phyloP scores from a whole-genome alignment of 768 basidiomycete species.

The Kwoniella bestiolae region DNA sequence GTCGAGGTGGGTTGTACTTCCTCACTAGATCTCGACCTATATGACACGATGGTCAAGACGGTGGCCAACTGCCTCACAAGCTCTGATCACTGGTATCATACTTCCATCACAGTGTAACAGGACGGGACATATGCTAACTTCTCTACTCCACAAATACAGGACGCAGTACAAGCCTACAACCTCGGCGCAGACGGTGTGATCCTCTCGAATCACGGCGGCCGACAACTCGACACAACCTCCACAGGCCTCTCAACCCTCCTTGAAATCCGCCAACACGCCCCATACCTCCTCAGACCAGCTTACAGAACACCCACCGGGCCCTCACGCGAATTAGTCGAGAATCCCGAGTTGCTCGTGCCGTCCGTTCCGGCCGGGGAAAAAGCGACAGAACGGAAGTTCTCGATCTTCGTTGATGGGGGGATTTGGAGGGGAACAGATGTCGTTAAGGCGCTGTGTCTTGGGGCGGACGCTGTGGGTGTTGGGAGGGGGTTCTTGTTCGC shows the following conservation, averaged over 20 bases:
- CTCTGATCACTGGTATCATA: no score
- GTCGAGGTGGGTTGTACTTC: conserved; percentile 31
- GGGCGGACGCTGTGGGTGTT: conserved; percentile 54
- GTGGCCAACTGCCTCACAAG: no score
- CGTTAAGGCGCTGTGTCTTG: conserved; percentile 54
- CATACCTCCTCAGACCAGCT: conserved; percentile 38
- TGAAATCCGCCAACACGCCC: conserved; percentile 50
- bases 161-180: conserved; percentile 82
- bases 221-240: conserved; percentile 54
- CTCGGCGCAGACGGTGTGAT: conserved; percentile 86
- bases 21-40: neutral
- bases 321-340: conserved; percentile 1
- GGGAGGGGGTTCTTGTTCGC: conserved; percentile 52
- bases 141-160: conserved; percentile 59
- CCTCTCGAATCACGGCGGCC: conserved; percentile 65
- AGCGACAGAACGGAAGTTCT: conserved; percentile 27
- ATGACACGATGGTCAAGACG: neutral
- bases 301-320: conserved; percentile 43
- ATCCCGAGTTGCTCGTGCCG: conserved; percentile 10
- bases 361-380: neutral
- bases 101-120: no score
- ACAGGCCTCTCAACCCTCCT: conserved; percentile 45
- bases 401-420: conserved; percentile 46
- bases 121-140: neutral
- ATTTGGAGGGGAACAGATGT: conserved; percentile 50